Percentiles rank a stretch among this genome's conserved stretches.
phyloP scores from a whole-genome alignment of 139 green algal species.

The Raphidocelis subcapitata region DNA sequence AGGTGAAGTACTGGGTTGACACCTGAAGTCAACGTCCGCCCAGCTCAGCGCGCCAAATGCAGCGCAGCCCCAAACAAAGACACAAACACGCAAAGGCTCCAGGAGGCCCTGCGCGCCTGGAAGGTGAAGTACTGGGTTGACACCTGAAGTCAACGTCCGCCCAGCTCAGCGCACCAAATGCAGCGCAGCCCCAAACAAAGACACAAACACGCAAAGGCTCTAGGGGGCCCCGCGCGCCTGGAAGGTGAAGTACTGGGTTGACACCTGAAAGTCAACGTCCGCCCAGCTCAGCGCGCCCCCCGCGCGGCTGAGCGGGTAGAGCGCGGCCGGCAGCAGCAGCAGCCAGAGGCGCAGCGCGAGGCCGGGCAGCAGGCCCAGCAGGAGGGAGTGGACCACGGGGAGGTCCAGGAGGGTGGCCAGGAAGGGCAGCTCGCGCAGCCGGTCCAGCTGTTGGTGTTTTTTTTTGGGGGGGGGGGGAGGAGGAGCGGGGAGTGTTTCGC shows the following conservation, averaged over 20 bases:
- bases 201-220: no score
- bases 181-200: no score
- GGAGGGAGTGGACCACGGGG: constrained; percentile 12
- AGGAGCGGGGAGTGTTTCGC: constrained; percentile 52
- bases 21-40: constrained; percentile 14
- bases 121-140: constrained; percentile 17
- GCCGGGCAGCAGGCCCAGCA: constrained; percentile 27
- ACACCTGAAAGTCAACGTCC: constrained; percentile 18
- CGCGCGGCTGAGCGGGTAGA: constrained; percentile 13
- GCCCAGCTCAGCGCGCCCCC: neutral
- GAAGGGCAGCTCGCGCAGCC: constrained; percentile 1
- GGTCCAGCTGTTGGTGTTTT: constrained; percentile 8
- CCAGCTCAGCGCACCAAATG: neutral
- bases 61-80: no score
- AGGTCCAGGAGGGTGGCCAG: constrained; percentile 6
- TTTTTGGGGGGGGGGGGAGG: constrained; percentile 46
- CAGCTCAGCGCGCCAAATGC: neutral
- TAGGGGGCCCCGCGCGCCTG: no score
- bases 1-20: constrained; percentile 13
- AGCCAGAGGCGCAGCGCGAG: constrained; percentile 31
- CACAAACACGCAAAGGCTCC: no score
- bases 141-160: constrained; percentile 15
- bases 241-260: constrained; percentile 21
- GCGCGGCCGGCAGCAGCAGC: constrained; percentile 19
- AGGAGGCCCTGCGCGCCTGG: no score